These are phyloP conservation scores for Cicer bijugum DNA, from an alignment of 306 rosid genomes.

Conservation along the genomic window DNA sequence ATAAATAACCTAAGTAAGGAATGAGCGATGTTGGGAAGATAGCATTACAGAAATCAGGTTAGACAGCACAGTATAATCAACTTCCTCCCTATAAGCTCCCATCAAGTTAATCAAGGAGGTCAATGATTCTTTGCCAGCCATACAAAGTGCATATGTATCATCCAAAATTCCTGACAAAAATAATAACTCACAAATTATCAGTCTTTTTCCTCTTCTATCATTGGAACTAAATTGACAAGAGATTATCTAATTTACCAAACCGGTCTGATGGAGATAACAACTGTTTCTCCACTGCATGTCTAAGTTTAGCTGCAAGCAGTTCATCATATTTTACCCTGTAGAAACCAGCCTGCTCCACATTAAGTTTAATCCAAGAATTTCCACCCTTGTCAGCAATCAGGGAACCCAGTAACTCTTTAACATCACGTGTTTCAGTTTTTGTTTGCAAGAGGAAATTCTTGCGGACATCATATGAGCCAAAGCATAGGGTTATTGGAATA, in stretches of 20 bases:
- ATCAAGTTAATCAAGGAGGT: conserved; percentile 79
- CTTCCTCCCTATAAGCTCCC: conserved; percentile 80
- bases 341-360: conserved; percentile 94
- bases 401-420: conserved; percentile 55
- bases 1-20: conserved; percentile 31
- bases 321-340: conserved; percentile 94
- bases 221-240: neutral
- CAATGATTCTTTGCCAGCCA: conserved; percentile 75
- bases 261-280: conserved; percentile 79
- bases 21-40: conserved; percentile 38
- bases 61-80: conserved; percentile 81
- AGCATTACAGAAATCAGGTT: conserved; percentile 76
- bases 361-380: conserved; percentile 76
- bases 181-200: conserved; percentile 37
- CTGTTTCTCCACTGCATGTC: conserved; percentile 74
- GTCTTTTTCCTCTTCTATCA: conserved; percentile 27
- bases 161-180: conserved; percentile 79
- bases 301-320: conserved; percentile 69
- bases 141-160: conserved; percentile 81
- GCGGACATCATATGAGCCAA: conserved; percentile 68
- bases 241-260: conserved; percentile 64
- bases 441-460: conserved; percentile 73
- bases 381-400: conserved; percentile 39
- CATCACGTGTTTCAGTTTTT: conserved; percentile 62
- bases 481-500: conserved; percentile 76